Evolutionary conservation across 108 stramenopile genomes (phyloP).

Genomic region (Cyclotella sp.): DNA sequence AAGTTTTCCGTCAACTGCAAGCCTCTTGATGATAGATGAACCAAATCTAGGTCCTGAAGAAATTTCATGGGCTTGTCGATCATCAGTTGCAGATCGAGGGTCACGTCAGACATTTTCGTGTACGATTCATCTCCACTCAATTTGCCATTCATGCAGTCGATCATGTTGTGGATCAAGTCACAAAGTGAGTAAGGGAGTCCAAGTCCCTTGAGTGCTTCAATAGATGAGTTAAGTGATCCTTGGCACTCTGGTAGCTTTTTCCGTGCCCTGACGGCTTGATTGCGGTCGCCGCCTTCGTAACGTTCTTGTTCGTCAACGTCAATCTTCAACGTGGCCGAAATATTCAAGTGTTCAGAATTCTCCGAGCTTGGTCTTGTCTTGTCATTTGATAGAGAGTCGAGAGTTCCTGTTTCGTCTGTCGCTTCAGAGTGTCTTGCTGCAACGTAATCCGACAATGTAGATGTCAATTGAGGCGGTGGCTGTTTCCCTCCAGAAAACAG

Average conservation of each 20-base stretch:
- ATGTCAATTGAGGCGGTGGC: not conserved
- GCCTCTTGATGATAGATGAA: not conserved
- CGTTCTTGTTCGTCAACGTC: too few species aligned
- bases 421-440: too few species aligned
- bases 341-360: too few species aligned
- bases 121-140: constrained; percentile 24
- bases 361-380: too few species aligned
- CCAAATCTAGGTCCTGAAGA: constrained; percentile 1
- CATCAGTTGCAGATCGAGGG: constrained; percentile 16
- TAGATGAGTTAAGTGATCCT: not conserved
- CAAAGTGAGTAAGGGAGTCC: not conserved
- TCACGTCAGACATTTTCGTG: constrained; percentile 7
- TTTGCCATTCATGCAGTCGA: constrained; percentile 11
- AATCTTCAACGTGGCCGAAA: too few species aligned
- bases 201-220: not conserved
- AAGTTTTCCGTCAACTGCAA: not conserved
- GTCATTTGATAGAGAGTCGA: too few species aligned
- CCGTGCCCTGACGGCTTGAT: too few species aligned
- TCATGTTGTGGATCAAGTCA: constrained; percentile 25
- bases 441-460: too few species aligned
- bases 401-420: too few species aligned
- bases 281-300: too few species aligned
- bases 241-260: too few species aligned
- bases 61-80: constrained; percentile 14
- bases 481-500: not conserved